phyloP scores from a whole-genome alignment of 1,284 basidiomycete genomes.

The Chondrostereum purpureum region DNA sequence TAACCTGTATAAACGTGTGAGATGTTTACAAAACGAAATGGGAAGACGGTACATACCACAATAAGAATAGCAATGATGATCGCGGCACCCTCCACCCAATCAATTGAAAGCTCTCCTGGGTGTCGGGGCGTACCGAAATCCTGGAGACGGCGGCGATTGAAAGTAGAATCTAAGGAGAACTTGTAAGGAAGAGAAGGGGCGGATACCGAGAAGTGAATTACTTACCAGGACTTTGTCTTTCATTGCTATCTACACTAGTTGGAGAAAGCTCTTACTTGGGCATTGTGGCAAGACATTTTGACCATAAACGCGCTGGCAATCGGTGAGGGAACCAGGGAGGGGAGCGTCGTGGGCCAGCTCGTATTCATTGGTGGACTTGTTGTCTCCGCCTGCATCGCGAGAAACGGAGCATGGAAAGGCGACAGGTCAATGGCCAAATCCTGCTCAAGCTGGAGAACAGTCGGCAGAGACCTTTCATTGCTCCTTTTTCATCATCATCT shows the following conservation, averaged over 20 bases:
- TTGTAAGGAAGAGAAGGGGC: constrained; percentile 2
- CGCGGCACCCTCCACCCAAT: constrained; percentile 98
- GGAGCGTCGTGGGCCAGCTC: no score
- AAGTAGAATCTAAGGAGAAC: constrained; percentile 88
- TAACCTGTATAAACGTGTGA: constrained; percentile 47
- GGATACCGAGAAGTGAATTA: constrained; percentile 14
- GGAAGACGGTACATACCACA: constrained; percentile 50
- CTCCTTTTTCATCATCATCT: constrained; percentile 23
- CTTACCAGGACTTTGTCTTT: constrained; percentile 92
- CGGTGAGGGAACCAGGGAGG: no score
- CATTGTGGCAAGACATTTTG: constrained; percentile 77
- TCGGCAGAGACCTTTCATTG: constrained; percentile 26
- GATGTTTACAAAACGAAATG: constrained; percentile 8
- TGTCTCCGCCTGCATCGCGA: constrained; percentile 42
- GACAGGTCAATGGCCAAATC: constrained; percentile 63
- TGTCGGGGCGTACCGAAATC: constrained; percentile 57
- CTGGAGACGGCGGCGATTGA: constrained; percentile 87
- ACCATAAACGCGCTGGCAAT: no score
- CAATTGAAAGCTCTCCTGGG: constrained; percentile 90
- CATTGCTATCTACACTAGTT: constrained; percentile 90
- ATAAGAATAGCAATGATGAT: constrained; percentile 87
- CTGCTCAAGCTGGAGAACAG: constrained; percentile 35
- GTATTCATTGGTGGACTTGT: no score
- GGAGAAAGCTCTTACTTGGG: constrained; percentile 72
- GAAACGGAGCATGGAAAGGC: constrained; percentile 70